These are phyloP conservation scores for Tetrahymena elliotti DNA, from an alignment of 73 alveolate species.

Conservation along the genomic window DNA sequence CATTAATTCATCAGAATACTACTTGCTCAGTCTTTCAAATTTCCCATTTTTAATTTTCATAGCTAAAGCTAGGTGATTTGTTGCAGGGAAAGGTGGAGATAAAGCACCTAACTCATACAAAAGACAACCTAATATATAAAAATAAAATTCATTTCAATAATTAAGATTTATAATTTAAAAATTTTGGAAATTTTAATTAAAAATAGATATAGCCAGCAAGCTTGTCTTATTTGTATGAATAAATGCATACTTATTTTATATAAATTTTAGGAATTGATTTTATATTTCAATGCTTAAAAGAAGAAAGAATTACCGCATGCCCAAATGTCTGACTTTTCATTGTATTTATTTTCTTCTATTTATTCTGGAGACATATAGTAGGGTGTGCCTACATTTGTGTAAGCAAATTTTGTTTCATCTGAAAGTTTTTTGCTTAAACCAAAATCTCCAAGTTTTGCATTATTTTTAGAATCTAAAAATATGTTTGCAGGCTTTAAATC, in stretches of 20 bases:
- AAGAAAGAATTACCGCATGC: slow-evolving; percentile 48
- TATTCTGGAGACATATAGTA: slow-evolving; percentile 96
- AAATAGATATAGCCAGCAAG: too few species aligned
- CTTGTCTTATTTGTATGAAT: too few species aligned
- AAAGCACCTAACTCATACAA: slow-evolving; percentile 82
- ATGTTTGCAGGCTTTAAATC: slow-evolving; percentile 88
- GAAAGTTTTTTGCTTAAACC: slow-evolving; percentile 82
- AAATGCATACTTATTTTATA: too few species aligned
- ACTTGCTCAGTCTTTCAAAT: slow-evolving; percentile 59
- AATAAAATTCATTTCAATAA: not conserved
- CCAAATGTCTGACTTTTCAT: slow-evolving; percentile 96
- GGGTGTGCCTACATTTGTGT: slow-evolving; percentile 95
- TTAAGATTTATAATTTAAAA: too few species aligned
- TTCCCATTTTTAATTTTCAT: slow-evolving; percentile 75
- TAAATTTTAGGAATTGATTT: not conserved
- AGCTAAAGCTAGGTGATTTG: slow-evolving; percentile 76
- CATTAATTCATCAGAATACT: slow-evolving; percentile 79
- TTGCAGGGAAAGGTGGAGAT: slow-evolving; percentile 88
- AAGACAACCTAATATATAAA: slow-evolving; percentile 48
- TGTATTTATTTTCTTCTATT: slow-evolving; percentile 85
- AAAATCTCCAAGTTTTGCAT: slow-evolving; percentile 90
- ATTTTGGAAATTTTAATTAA: not conserved
- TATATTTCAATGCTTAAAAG: not conserved
- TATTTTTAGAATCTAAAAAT: slow-evolving; percentile 66
- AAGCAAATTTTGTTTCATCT: slow-evolving; percentile 82